Conservation (phyloP, 371 early-diverging fungal species). For the Mortierella sp. region DNA sequence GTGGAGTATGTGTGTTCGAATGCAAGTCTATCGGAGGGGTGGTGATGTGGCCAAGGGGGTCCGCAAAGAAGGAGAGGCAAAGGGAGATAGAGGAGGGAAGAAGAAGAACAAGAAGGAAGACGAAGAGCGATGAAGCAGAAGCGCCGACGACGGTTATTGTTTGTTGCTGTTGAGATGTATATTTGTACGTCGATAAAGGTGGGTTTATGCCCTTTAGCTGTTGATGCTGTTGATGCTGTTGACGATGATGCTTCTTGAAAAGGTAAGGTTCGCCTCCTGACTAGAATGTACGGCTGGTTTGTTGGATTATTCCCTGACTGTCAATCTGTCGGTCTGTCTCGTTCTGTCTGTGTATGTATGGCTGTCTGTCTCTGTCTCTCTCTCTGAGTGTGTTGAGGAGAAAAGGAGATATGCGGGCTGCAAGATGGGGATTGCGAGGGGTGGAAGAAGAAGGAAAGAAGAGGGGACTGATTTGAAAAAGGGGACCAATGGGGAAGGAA, state of each 20-base stretch:
- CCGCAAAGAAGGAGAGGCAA: background rate
- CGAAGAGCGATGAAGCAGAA: no score
- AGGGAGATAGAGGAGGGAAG: background rate
- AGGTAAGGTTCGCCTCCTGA: background rate
- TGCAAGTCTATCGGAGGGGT: background rate
- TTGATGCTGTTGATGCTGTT: background rate
- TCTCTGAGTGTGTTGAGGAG: background rate
- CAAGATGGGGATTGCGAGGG: slow-evolving; percentile 8
- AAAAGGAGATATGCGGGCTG: background rate
- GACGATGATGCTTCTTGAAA: background rate
- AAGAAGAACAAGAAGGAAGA: background rate
- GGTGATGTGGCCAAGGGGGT: slow-evolving; percentile 14
- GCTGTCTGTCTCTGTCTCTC: background rate
- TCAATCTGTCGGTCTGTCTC: background rate
- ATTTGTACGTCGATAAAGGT: background rate
- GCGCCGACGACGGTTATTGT: background rate
- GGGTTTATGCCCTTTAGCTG: background rate
- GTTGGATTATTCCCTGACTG: background rate
- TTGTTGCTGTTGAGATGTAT: background rate
- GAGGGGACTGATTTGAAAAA: background rate
- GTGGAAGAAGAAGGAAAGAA: background rate
- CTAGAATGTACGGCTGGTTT: background rate
- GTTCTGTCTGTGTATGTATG: background rate
- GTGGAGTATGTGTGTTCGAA: background rate
- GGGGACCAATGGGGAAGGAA: slow-evolving; percentile 7